A percentile compares a stretch with the other conserved stretches of the same genome.
phyloP scores from a whole-genome alignment of 108 stramenopile genomes.

The Conticribra guillardii region DNA sequence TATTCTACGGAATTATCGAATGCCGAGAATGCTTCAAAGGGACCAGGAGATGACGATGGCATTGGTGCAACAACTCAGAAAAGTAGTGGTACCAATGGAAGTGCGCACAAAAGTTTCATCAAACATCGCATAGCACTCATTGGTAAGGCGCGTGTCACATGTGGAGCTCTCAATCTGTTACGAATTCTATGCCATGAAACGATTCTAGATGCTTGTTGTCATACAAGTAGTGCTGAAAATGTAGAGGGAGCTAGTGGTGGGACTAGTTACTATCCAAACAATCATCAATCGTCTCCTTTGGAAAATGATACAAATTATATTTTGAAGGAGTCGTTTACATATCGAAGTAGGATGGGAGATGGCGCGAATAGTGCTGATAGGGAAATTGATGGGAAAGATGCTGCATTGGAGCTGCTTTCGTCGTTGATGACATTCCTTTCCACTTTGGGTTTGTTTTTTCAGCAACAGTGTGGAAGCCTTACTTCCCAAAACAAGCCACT shows the following conservation, averaged over 20 bases:
- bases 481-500: neutral
- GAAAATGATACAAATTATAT: conserved; percentile 27
- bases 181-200: conserved; percentile 62
- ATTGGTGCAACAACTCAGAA: conserved; percentile 2
- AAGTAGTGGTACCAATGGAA: neutral
- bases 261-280: conserved; percentile 39
- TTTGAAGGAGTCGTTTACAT: conserved; percentile 43
- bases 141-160: conserved; percentile 78
- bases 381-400: conserved; percentile 37
- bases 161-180: conserved; percentile 69
- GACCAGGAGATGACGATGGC: neutral
- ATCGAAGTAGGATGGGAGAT: conserved; percentile 13
- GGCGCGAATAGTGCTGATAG: conserved; percentile 11
- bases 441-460: conserved; percentile 16
- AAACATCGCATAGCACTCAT: conserved; percentile 68
- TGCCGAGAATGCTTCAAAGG: neutral
- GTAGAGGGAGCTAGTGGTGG: conserved; percentile 29
- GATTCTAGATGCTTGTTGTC: conserved; percentile 47
- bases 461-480: neutral
- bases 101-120: conserved; percentile 25
- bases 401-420: conserved; percentile 51
- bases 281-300: conserved; percentile 1
- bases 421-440: conserved; percentile 54
- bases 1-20: neutral
- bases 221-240: conserved; percentile 4